Base-by-base conservation (phyloP, 345 rosid species). In the Theobroma cacao region DNA sequence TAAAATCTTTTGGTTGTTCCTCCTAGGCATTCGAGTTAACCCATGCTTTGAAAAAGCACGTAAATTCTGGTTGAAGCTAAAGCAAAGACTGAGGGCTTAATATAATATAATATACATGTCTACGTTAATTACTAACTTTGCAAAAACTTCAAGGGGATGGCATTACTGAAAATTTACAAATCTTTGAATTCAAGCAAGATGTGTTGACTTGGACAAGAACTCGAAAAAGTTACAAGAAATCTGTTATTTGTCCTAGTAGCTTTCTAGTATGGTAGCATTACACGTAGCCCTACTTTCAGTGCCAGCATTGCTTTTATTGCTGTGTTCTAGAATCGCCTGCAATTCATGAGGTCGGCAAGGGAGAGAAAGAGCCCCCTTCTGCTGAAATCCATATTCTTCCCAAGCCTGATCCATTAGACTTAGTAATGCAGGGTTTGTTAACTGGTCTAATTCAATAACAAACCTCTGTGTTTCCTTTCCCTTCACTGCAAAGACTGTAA, bases 311-410 rank as follows among this genome's bases (percentile, higher is more conserved):
- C 4, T 22, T 30, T 8, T 18, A 43, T 41, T 75, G 69, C 10
- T n/a, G n/a, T 62, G 34, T 20, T 31, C 47, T 31, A 76, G 48
- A 22, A 81, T 79, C 58, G 55, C 72, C 69, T 65, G 87, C 75
- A 80, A n/a, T 59, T 84, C 85, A 28, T 80, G 79, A 2, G 85
- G 85, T 11, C 20, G 59, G 75, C 84, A 84, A 30, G 86, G 89
- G 72, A 80, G 75, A 3, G 78, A 78, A 63, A 84, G 83, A 28
- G 61, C 83, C 28, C 86, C 86, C 28, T 68, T 68, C 14, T 82
- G 87, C 3, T 82, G 70, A 52, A 80, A 82, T 18, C 82, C 85
- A 34, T 84, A 82, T 64, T 87, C 86, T 28, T 82, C 83, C 73
- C 73, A 71, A 0, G 83, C 84, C 33, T 78, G 78, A 80, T 84